A percentile compares a stretch with the other conserved stretches of the same genome.
Evolutionary conservation across 2,329 filamentous ascomycete genomes (phyloP).

Genomic region (Epicoccum nigrum): DNA sequence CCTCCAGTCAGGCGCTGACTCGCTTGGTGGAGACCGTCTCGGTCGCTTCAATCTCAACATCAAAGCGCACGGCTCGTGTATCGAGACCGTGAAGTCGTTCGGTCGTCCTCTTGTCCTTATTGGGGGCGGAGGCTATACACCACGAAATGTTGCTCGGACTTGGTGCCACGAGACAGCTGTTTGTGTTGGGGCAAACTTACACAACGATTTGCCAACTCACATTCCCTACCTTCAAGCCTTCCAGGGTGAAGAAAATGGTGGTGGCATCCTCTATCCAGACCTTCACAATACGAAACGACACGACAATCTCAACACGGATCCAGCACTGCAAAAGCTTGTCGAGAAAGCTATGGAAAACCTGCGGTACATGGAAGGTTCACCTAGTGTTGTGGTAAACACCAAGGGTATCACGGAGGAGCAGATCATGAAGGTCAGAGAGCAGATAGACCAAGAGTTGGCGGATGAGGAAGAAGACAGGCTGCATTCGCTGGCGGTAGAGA

Average conservation of each 20-base stretch:
- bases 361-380: conserved; percentile 80
- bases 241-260: conserved; percentile 72
- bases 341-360: conserved; percentile 83
- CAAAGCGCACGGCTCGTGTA: conserved; percentile 88
- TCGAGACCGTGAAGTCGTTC: conserved; percentile 83
- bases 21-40: conserved; percentile 87
- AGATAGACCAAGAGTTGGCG: conserved; percentile 70
- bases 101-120: conserved; percentile 85
- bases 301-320: conserved; percentile 79
- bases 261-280: conserved; percentile 78
- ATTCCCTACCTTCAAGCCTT: conserved; percentile 90
- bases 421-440: conserved; percentile 62
- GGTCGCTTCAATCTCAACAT: conserved; percentile 98
- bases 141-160: conserved; percentile 91
- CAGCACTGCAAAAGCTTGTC: conserved; percentile 77
- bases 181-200: conserved; percentile 76
- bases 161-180: conserved; percentile 98
- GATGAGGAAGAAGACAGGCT: conserved; percentile 68
- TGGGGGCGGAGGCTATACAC: conserved; percentile 94
- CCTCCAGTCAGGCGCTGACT: conserved; percentile 94
- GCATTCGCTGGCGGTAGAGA: conserved; percentile 60
- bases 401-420: conserved; percentile 76
- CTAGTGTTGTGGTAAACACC: conserved; percentile 77
- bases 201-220: conserved; percentile 75
- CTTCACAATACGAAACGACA: conserved; percentile 76